A percentile compares a stretch with the other conserved stretches of the same genome.
phyloP scores from a whole-genome alignment of 2,329 filamentous ascomycete genomes.

The Alternaria sp. region DNA sequence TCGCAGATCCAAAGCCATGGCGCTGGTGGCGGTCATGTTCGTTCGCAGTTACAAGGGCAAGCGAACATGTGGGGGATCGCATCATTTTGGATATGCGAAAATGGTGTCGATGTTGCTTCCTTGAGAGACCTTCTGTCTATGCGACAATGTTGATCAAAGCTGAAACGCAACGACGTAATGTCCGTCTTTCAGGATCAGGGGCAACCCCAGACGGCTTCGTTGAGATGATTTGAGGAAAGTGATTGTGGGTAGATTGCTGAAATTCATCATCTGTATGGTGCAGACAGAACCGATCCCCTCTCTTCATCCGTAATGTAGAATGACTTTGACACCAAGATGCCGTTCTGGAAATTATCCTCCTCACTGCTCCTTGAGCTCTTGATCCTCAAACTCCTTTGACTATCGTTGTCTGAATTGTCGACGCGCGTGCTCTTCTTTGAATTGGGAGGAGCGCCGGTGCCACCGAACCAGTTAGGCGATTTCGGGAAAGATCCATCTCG shows the following conservation, averaged over 20 bases:
- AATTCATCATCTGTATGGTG: constrained; percentile 8
- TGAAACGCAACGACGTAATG: neutral
- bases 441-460: constrained; percentile 14
- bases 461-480: constrained; percentile 26
- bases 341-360: constrained; percentile 31
- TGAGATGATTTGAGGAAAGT: neutral
- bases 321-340: constrained; percentile 42
- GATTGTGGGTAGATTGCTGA: neutral
- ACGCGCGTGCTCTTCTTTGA: constrained; percentile 20
- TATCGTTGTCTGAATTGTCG: constrained; percentile 30
- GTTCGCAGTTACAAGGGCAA: neutral
- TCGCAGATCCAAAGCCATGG: neutral
- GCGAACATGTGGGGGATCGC: neutral
- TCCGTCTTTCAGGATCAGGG: neutral
- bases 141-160: neutral
- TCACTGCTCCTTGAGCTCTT: constrained; percentile 28
- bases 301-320: constrained; percentile 45
- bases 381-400: constrained; percentile 33
- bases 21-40: neutral
- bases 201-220: neutral
- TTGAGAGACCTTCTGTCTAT: too few species aligned
- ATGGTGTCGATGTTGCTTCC: neutral
- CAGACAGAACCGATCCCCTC: constrained; percentile 16
- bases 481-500: constrained; percentile 1
- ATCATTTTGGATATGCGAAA: neutral